Conservation (phyloP, 108 stramenopile species). For the Skeletonema tropicum region DNA sequence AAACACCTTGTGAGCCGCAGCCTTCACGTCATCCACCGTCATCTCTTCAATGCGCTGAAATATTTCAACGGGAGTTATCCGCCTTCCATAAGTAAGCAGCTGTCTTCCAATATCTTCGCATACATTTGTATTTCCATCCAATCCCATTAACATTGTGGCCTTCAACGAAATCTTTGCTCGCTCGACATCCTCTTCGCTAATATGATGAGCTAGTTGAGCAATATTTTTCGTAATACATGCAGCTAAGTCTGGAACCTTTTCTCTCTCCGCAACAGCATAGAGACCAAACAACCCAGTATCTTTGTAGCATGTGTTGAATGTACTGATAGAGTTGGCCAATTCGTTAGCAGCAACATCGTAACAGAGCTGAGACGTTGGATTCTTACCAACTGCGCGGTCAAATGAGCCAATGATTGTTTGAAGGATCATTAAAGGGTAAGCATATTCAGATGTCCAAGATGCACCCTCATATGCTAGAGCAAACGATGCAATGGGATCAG, state of each 20-base stretch:
- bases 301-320: constrained; percentile 99
- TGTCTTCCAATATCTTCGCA: constrained; percentile 99
- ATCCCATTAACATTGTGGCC: constrained; percentile 96
- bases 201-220: constrained; percentile 89
- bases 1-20: constrained; percentile 91
- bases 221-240: constrained; percentile 88
- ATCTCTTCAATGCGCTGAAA: constrained; percentile 97
- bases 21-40: constrained; percentile 86
- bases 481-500: constrained; percentile 92
- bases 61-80: constrained; percentile 97
- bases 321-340: constrained; percentile 89
- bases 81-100: constrained; percentile 96
- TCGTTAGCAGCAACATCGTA: constrained; percentile 92
- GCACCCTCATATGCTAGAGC: constrained; percentile 97
- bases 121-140: constrained; percentile 95
- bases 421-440: constrained; percentile 98
- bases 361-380: constrained; percentile 88
- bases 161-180: constrained; percentile 96
- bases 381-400: constrained; percentile 93
- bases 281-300: constrained; percentile 99
- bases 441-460: constrained; percentile 96
- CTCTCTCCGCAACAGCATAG: constrained; percentile 94
- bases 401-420: constrained; percentile 97
- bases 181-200: constrained; percentile 92
- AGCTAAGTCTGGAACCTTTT: constrained; percentile 89